A percentile compares a stretch with the other conserved stretches of the same genome.
Evolutionary conservation across 257 asterid genomes (phyloP).

Genomic region (Oldenlandia corymbosa): DNA sequence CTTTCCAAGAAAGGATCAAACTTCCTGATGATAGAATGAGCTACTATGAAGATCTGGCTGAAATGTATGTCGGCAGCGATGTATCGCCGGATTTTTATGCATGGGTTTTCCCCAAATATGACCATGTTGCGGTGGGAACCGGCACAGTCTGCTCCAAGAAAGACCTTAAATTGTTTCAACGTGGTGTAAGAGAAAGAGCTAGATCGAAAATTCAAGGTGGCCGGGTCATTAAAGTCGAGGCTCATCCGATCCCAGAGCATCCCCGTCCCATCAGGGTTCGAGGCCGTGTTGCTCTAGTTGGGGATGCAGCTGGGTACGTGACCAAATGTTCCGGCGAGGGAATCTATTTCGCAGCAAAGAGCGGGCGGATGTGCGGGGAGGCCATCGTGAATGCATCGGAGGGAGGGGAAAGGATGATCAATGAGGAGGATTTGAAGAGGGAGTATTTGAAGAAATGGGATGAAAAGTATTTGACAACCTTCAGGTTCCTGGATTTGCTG

Average conservation of each 20-base stretch:
- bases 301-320: slow-evolving; percentile 81
- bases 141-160: slow-evolving; percentile 52
- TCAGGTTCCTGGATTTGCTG: slow-evolving; percentile 56
- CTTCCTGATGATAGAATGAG: slow-evolving; percentile 64
- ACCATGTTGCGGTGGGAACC: slow-evolving; percentile 84
- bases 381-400: slow-evolving; percentile 63
- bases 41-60: slow-evolving; percentile 71
- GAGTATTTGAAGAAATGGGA: slow-evolving; percentile 82
- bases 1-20: slow-evolving; percentile 64
- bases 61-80: slow-evolving; percentile 71
- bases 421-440: slow-evolving; percentile 58
- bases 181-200: slow-evolving; percentile 41
- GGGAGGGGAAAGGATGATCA: slow-evolving; percentile 51
- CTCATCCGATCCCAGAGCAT: slow-evolving; percentile 87
- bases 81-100: slow-evolving; percentile 86
- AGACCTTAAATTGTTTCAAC: slow-evolving; percentile 46
- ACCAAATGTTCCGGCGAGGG: slow-evolving; percentile 89
- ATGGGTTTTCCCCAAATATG: slow-evolving; percentile 90
- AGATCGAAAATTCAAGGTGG: slow-evolving; percentile 48
- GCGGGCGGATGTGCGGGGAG: slow-evolving; percentile 80
- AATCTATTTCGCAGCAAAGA: slow-evolving; percentile 72
- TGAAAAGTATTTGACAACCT: slow-evolving; percentile 54
- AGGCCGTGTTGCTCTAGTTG: slow-evolving; percentile 68
- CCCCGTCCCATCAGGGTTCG: slow-evolving; percentile 62
- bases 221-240: slow-evolving; percentile 54